A percentile compares a stretch with the other conserved stretches of the same genome.
Evolutionary conservation across 768 basidiomycete genomes (phyloP).

Genomic region (Roridomyces roridus): DNA sequence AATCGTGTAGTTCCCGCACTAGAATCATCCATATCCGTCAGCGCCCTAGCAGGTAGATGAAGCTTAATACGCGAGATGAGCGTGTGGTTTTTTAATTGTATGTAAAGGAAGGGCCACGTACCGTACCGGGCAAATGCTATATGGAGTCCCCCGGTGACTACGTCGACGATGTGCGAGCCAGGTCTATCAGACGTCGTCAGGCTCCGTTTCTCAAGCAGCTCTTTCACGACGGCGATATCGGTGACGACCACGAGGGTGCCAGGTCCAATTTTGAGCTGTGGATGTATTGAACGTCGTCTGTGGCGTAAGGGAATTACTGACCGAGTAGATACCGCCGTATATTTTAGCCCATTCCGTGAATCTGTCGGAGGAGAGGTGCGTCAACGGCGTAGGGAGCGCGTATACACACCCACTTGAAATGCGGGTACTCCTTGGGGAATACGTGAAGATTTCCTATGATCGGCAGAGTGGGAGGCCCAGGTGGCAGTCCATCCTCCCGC

Average conservation of each 20-base stretch:
- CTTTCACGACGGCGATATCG: not conserved
- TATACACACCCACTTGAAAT: conserved; percentile 8
- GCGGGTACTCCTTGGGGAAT: conserved; percentile 16
- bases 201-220: not conserved
- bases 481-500: conserved; percentile 14
- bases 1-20: conserved; percentile 16
- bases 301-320: not conserved
- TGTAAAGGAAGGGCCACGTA: not conserved
- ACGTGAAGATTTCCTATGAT: conserved; percentile 22
- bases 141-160: not conserved
- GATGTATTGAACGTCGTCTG: not conserved
- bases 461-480: conserved; percentile 20
- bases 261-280: not conserved
- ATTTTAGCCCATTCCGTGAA: conserved; percentile 35
- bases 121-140: not conserved
- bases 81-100: not conserved
- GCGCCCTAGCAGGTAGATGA: too few relatives aligned
- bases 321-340: conserved; percentile 36
- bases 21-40: not conserved
- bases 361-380: conserved; percentile 12
- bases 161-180: not conserved
- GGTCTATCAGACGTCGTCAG: not conserved
- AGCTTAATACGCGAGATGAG: not conserved
- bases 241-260: conserved; percentile 9
- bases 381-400: not conserved